These are phyloP conservation scores for Fraxinus quadrangulata DNA, from an alignment of 257 asterid species.

Conservation along the genomic window DNA sequence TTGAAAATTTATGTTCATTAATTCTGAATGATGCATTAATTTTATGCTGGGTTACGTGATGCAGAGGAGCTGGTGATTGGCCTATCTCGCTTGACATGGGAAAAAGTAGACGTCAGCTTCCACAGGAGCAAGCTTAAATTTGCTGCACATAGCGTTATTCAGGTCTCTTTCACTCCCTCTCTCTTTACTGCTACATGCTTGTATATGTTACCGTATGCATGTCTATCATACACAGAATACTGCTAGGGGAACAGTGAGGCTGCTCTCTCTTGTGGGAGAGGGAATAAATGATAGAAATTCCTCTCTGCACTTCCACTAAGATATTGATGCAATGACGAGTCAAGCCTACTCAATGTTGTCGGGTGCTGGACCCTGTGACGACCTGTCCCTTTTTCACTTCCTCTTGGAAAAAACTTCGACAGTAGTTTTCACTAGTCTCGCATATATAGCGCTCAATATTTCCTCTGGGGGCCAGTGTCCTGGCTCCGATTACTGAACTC, in stretches of 20 bases:
- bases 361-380: not conserved
- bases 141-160: conserved; percentile 95
- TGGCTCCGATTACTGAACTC: not conserved
- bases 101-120: conserved; percentile 96
- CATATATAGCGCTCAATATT: not conserved
- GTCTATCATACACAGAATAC: not conserved
- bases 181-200: conserved; percentile 1
- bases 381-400: not conserved
- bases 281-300: not conserved
- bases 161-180: conserved; percentile 51
- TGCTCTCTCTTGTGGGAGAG: not conserved
- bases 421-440: not conserved
- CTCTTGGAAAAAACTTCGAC: not conserved
- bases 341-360: not conserved
- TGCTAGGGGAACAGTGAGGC: not conserved
- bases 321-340: not conserved
- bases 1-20: not conserved
- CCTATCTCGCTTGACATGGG: conserved; percentile 90
- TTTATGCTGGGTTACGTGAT: conserved; percentile 18
- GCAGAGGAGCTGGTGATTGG: conserved; percentile 84
- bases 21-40: conserved; percentile 12
- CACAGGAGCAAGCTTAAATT: conserved; percentile 72
- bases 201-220: not conserved
- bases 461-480: not conserved
- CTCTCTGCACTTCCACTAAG: not conserved